Evolutionary conservation across 148 eudicot genomes (phyloP).

Genomic region (Camellia sinensis): DNA sequence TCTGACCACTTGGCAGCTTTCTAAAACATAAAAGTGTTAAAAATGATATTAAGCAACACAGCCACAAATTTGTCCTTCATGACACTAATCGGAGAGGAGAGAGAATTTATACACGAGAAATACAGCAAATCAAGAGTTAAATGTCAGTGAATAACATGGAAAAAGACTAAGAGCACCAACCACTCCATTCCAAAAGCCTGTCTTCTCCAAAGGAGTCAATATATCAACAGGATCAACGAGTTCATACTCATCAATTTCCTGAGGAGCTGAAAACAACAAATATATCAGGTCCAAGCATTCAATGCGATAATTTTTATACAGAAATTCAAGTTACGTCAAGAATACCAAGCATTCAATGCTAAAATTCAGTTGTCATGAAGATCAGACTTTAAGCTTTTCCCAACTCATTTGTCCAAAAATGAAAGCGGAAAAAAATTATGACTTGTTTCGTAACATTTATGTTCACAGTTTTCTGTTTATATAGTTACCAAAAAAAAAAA

Average conservation of each 20-base stretch:
- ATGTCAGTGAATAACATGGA: not conserved
- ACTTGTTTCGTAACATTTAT: too few species aligned
- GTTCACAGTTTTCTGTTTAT: too few species aligned
- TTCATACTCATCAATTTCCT: slow-evolving; percentile 93
- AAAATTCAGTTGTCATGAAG: not conserved
- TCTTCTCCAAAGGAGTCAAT: slow-evolving; percentile 89
- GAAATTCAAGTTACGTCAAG: not conserved
- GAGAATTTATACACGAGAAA: slow-evolving; percentile 9
- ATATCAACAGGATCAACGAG: slow-evolving; percentile 99
- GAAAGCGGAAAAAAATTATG: too few species aligned
- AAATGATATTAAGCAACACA: not conserved
- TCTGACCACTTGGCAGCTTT: slow-evolving; percentile 99
- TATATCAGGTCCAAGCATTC: slow-evolving; percentile 13
- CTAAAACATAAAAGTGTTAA: slow-evolving; percentile 32
- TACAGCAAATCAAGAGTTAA: not conserved
- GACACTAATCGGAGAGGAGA: not conserved
- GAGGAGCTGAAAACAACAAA: slow-evolving; percentile 60
- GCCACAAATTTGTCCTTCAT: not conserved
- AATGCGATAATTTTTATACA: not conserved
- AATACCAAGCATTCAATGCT: not conserved
- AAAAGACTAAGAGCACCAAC: slow-evolving; percentile 45
- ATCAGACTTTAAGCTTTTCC: not conserved
- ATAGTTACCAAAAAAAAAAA: too few species aligned
- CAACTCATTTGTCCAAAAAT: not conserved
- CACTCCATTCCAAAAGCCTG: slow-evolving; percentile 98